These are phyloP conservation scores for Camelina hispida DNA, from an alignment of 345 rosid genomes.

Conservation along the genomic window DNA sequence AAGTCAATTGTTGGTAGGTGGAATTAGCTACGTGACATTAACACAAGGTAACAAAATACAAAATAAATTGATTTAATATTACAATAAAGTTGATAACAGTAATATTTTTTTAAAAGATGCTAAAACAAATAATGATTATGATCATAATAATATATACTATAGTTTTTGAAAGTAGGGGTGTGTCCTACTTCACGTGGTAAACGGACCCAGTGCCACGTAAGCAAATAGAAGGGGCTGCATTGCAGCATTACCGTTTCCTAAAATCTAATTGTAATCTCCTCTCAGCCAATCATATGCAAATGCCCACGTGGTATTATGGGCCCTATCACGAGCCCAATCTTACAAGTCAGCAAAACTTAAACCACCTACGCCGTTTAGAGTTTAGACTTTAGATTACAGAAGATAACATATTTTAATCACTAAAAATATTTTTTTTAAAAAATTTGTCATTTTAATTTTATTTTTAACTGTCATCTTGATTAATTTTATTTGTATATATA, in stretches of 20 bases:
- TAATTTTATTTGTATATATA: background rate
- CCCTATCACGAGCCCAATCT: constrained; percentile 40
- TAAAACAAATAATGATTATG: constrained; percentile 22
- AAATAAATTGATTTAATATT: background rate
- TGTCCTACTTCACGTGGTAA: constrained; percentile 59
- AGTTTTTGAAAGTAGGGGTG: background rate
- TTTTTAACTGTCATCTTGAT: background rate
- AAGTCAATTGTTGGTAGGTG: constrained; percentile 3
- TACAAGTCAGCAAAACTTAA: constrained; percentile 33
- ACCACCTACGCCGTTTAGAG: constrained; percentile 24
- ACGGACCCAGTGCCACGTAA: constrained; percentile 48
- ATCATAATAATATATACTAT: background rate
- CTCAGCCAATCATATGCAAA: constrained; percentile 63
- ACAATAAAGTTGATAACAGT: background rate
- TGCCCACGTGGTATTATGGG: constrained; percentile 65
- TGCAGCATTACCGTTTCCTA: constrained; percentile 21
- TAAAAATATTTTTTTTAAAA: background rate
- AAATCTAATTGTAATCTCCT: constrained; percentile 67
- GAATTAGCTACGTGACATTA: constrained; percentile 1
- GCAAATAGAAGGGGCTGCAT: constrained; percentile 27
- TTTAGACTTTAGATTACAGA: constrained; percentile 18
- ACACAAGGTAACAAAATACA: background rate
- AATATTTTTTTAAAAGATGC: background rate
- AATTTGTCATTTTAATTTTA: background rate
- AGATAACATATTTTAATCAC: constrained; percentile 29